Evolutionary conservation across 148 eudicot species (phyloP).

Genomic region (Suaeda aralocaspica): DNA sequence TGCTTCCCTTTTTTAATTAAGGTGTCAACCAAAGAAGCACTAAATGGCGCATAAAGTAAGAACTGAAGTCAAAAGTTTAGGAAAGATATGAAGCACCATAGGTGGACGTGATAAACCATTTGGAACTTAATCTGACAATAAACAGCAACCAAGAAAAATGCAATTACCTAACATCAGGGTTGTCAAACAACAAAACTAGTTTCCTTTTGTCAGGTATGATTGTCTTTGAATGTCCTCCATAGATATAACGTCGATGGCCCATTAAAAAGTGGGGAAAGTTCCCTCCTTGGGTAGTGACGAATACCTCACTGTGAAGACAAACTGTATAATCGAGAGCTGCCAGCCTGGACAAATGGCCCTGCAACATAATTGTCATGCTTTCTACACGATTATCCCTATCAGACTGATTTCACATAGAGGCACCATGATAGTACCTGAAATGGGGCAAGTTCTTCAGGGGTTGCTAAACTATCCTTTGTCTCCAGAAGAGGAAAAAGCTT

Average conservation of each 20-base stretch:
- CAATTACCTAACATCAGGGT: conserved; percentile 72
- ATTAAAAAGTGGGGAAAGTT: conserved; percentile 95
- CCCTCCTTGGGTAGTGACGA: conserved; percentile 96
- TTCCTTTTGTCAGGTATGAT: conserved; percentile 88
- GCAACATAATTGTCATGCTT: conserved; percentile 20
- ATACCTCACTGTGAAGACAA: conserved; percentile 92
- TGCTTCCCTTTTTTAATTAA: too few relatives aligned
- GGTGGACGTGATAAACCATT: neutral
- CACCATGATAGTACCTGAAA: conserved; percentile 49
- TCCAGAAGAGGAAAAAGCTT: conserved; percentile 78
- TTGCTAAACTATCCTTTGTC: conserved; percentile 78
- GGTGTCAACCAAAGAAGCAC: too few relatives aligned
- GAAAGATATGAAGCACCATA: too few relatives aligned
- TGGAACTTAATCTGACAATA: neutral
- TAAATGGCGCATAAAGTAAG: too few relatives aligned
- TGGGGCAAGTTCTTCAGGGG: conserved; percentile 84
- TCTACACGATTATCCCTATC: neutral
- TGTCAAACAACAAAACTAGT: conserved; percentile 77
- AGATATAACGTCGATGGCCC: conserved; percentile 86
- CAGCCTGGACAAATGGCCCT: conserved; percentile 93
- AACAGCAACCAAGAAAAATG: neutral
- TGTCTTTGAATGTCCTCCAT: conserved; percentile 91
- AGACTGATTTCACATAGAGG: conserved; percentile 4
- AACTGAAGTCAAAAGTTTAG: too few relatives aligned
- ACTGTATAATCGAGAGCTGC: conserved; percentile 98